Conservation (phyloP, 805 yeast genomes). For the Hemisphaericaspora nanyangensis region DNA sequence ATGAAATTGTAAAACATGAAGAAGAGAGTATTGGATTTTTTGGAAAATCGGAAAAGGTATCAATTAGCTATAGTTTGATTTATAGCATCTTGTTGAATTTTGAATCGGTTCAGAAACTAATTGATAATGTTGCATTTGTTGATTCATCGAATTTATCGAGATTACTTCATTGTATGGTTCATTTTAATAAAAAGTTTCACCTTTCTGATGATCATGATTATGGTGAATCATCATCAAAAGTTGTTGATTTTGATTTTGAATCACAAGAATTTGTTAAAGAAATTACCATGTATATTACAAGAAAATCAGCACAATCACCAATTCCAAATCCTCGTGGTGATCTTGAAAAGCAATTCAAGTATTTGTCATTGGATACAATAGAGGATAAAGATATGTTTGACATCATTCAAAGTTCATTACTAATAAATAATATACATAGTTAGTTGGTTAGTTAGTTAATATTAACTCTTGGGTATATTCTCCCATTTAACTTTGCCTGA, state of each 20-base stretch:
- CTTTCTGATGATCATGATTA: slow-evolving; percentile 6
- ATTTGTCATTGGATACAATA: background rate
- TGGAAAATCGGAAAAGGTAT: slow-evolving; percentile 10
- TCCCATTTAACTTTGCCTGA: slow-evolving; percentile 57
- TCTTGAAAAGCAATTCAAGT: background rate
- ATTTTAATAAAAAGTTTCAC: slow-evolving; percentile 15
- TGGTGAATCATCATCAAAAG: slow-evolving; percentile 9
- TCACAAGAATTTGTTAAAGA: slow-evolving; percentile 20
- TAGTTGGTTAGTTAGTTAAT: background rate
- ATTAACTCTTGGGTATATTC: slow-evolving; percentile 24
- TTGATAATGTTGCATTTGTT: slow-evolving; percentile 1
- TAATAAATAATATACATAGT: background rate
- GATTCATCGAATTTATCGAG: slow-evolving; percentile 7
- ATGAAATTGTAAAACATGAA: slow-evolving; percentile 12
- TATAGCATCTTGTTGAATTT: slow-evolving; percentile 25
- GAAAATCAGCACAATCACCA: background rate
- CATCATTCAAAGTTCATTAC: slow-evolving; percentile 4
- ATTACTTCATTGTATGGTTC: slow-evolving; percentile 14
- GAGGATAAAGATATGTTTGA: slow-evolving; percentile 4
- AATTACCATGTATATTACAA: slow-evolving; percentile 5
- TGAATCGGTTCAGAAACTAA: slow-evolving; percentile 9
- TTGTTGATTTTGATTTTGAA: slow-evolving; percentile 24
- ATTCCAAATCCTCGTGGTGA: background rate
- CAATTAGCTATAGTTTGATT: slow-evolving; percentile 28
- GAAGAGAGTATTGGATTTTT: slow-evolving; percentile 7